Evolutionary conservation across 345 rosid species (phyloP), one percentile per base, ranked within the genome.

Genomic region (Microthlaspi erraticum): DNA sequence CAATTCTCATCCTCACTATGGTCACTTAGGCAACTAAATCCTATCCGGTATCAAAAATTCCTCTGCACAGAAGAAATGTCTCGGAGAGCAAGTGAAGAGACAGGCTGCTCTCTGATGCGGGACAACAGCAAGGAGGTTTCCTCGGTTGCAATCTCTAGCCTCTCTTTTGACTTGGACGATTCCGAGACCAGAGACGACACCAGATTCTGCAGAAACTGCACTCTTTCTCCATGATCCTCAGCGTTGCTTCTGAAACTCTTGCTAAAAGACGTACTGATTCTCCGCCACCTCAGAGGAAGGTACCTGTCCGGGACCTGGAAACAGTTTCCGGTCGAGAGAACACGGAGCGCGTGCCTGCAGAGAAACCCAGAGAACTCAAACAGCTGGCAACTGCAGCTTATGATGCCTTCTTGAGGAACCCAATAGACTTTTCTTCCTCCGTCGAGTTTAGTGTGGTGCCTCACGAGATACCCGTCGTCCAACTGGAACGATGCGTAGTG

Each of bases 311-410:
- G 98, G 37, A 89, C 82, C 78, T 93, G 97, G 71, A 93, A 93
- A 77, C 98, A 93, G 75, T 93, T 93, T 29, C 91, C 93, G 0
- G 97, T 82, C 1, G 98, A 90, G 70, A 93, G 96, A 63, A 93
- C 94, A 46, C 96, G 89, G 64, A 93, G 94, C 53, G 97, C 86
- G 64, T 93, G 98, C 20, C 97, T 78, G 60, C 98, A 93, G 32
- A 93, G 98, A 70, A 87, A 83, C 57, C 98, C 98, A n/a, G 91
- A 93, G 75, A 93, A 87, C 83, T 93, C 96, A 76, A 93, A 93
- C 63, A 79, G 87, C 64, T 93, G 96, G 83, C 98, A 93, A 67
- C 94, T 88, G 83, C 98, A 93, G 76, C 91, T 88, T 80, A 93
- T 79, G 72, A 88, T 82, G 79, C 88, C 97, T 68, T 90, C 98